Evolutionary conservation across 2,329 filamentous ascomycete genomes (phyloP).

Genomic region (Claviceps cyperi): DNA sequence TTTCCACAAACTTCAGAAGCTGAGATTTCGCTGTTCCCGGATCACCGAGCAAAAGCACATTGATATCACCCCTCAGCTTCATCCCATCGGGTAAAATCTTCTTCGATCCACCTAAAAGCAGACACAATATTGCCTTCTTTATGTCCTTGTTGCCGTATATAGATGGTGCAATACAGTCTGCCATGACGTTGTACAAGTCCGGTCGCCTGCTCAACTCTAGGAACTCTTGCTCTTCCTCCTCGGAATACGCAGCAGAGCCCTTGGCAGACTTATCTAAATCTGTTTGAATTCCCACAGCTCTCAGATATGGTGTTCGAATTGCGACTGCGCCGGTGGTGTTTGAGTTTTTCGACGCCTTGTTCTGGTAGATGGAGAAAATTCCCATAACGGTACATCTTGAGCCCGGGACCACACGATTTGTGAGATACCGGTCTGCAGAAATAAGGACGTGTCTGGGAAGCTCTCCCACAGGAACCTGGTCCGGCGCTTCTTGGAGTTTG

Average conservation of each 20-base stretch:
- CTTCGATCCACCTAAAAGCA: conserved; percentile 88
- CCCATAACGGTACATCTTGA: conserved; percentile 92
- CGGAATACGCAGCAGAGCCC: conserved; percentile 69
- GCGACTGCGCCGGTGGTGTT: conserved; percentile 69
- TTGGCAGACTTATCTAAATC: conserved; percentile 84
- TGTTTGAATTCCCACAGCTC: conserved; percentile 82
- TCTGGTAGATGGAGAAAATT: conserved; percentile 95
- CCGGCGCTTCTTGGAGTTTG: conserved; percentile 93
- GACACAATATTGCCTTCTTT: conserved; percentile 91
- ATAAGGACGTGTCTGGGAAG: conserved; percentile 88
- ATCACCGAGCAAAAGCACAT: conserved; percentile 89
- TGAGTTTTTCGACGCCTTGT: conserved; percentile 69
- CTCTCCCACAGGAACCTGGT: conserved; percentile 94
- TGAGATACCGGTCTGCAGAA: conserved; percentile 89
- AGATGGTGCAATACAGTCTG: conserved; percentile 86
- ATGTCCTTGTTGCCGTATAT: conserved; percentile 96
- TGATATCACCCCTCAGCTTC: conserved; percentile 95
- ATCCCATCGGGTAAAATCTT: conserved; percentile 97
- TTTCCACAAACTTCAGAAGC: conserved; percentile 92
- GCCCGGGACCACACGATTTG: conserved; percentile 88
- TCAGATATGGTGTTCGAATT: conserved; percentile 86
- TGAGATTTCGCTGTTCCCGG: conserved; percentile 98
- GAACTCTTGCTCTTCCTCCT: conserved; percentile 96
- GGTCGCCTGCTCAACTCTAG: conserved; percentile 76
- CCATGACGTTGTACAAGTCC: conserved; percentile 83